Evolutionary conservation across 1,284 basidiomycete species (phyloP).

Genomic region (Moniliella sp.): DNA sequence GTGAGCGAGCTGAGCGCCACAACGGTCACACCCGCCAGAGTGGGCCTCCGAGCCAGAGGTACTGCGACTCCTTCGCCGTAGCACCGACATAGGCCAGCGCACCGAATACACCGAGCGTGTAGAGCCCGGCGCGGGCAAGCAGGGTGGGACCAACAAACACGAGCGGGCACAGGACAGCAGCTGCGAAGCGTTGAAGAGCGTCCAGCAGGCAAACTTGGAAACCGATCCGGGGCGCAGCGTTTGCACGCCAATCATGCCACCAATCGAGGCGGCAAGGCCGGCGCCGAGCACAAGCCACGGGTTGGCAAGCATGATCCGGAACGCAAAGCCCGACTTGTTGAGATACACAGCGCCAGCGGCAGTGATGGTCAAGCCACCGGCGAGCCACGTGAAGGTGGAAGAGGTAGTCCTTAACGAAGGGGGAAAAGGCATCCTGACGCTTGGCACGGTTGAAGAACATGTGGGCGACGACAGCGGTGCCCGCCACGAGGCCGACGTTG

Average conservation of each 20-base stretch:
- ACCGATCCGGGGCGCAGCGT: conserved; percentile 23
- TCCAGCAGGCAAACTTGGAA: conserved; percentile 33
- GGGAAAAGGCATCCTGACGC: conserved; percentile 14
- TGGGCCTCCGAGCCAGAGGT: conserved; percentile 51
- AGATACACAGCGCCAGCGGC: conserved; percentile 55
- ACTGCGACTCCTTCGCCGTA: conserved; percentile 65
- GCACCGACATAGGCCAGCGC: conserved; percentile 62
- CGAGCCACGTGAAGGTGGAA: conserved; percentile 69
- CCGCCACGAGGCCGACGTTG: conserved; percentile 25
- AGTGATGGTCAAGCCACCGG: conserved; percentile 54
- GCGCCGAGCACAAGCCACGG: conserved; percentile 66
- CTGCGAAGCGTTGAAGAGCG: conserved; percentile 59
- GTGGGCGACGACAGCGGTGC: conserved; percentile 16
- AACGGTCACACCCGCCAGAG: conserved; percentile 55
- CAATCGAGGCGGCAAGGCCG: conserved; percentile 44
- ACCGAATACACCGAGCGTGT: conserved; percentile 65
- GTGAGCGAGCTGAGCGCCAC: conserved; percentile 65
- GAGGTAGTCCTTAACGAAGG: conserved; percentile 39
- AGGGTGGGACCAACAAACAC: conserved; percentile 69
- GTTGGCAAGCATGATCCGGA: conserved; percentile 57
- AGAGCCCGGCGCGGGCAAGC: conserved; percentile 65
- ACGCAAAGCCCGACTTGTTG: conserved; percentile 53
- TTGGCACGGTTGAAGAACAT: conserved; percentile 30
- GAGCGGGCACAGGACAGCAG: conserved; percentile 45
- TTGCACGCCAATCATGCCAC: conserved; percentile 33